Percentiles rank a stretch among this genome's conserved stretches.
Conservation (phyloP, 2,329 filamentous ascomycete genomes). For the Daldinia sp. region DNA sequence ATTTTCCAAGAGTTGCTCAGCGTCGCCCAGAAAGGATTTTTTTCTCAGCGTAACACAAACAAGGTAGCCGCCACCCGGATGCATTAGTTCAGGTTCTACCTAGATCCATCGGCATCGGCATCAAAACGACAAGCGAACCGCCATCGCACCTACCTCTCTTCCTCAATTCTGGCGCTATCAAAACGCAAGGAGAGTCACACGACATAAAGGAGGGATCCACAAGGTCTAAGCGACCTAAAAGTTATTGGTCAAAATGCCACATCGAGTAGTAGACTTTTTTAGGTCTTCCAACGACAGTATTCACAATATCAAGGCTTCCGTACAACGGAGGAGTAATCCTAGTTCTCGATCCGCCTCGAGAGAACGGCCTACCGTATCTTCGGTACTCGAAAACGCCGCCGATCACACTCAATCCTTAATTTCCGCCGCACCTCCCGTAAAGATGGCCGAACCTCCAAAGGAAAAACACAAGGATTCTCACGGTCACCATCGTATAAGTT, state of each 20-base stretch:
- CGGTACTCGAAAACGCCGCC: slow-evolving; percentile 48
- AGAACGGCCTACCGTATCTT: slow-evolving; percentile 49
- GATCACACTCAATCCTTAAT: slow-evolving; percentile 39
- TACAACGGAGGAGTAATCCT: slow-evolving; percentile 46
- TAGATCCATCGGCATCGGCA: slow-evolving; percentile 13
- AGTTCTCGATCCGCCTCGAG: slow-evolving; percentile 41
- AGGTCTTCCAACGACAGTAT: slow-evolving; percentile 65
- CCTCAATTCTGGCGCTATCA: background rate
- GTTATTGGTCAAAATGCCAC: slow-evolving; percentile 57
- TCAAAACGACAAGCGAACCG: slow-evolving; percentile 18
- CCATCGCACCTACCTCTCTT: slow-evolving; percentile 9
- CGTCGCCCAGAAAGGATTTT: background rate
- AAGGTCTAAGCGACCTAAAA: slow-evolving; percentile 27
- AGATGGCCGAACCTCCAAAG: slow-evolving; percentile 52
- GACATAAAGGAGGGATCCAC: slow-evolving; percentile 22
- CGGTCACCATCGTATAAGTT: slow-evolving; percentile 46
- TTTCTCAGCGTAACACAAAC: slow-evolving; percentile 3
- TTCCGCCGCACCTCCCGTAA: slow-evolving; percentile 39
- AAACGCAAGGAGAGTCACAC: slow-evolving; percentile 19
- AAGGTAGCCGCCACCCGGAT: slow-evolving; percentile 20
- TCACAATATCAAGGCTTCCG: slow-evolving; percentile 56
- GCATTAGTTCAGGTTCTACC: slow-evolving; percentile 25
- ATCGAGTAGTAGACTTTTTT: slow-evolving; percentile 65
- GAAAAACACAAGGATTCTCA: slow-evolving; percentile 52
- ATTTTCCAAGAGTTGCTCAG: no score